Evolutionary conservation across 2,329 filamentous ascomycete species (phyloP), one percentile per base, ranked within the genome.

Genomic region (Podosphaera xanthii): DNA sequence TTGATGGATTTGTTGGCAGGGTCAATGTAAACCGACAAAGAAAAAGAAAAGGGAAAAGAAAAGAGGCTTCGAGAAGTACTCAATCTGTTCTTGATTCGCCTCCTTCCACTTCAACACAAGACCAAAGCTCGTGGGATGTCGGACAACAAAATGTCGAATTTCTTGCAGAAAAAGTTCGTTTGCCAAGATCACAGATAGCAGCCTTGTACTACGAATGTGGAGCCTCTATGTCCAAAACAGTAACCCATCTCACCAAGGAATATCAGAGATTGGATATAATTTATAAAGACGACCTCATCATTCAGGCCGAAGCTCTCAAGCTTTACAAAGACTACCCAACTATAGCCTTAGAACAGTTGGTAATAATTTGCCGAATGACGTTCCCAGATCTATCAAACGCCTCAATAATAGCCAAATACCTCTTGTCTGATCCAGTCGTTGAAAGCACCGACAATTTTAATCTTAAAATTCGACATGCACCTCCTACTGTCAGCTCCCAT

Each of bases 1-100:
- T 96, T n/a, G 88, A 96, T 60, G 88, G 80, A 0, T 95, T 95
- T 67, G 81, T 80, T 31, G 76, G 80, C 46, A 76, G 76, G 0
- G 76, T 80, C 14, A 71, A 55, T 8, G 33, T 57, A 10, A 22
- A 61, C 14, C 61, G 60, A 56, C 53, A 46, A 58, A 71, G 67
- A 60, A 73, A 72, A 61, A 69, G 59, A 65, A 68, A 67, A 68
- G 63, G 64, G 8, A 76, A 73, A 63, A 71, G 67, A 60, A 73
- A 72, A 61, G 70, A 59, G 65, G 36, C 36, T 10, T 6, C 5
- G 36, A 68, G 66, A 67, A 64, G 64, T 60, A 59, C 57, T 50
- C 4, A 62, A 61, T 22, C 59, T 62, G 44, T 59, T 50, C n/a
- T 55, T 70, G 72, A 67, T 2, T 67, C 70, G 58, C 44, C 58